These are phyloP conservation scores for Cephalotrichum gorgonifer DNA, from an alignment of 2,329 filamentous ascomycete species.

Conservation along the genomic window DNA sequence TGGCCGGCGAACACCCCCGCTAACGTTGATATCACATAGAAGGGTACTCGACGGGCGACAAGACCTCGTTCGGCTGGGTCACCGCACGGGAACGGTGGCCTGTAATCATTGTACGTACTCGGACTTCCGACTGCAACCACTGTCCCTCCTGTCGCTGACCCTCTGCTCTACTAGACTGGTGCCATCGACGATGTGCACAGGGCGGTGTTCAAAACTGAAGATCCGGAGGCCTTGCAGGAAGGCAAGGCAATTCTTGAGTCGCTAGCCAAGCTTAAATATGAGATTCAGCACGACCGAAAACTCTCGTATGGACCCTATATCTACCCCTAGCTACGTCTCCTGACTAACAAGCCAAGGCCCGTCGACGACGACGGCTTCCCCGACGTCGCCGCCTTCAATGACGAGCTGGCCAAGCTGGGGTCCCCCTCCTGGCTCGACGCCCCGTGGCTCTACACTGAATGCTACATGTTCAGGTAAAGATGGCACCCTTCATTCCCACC, in stretches of 20 bases:
- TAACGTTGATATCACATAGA: constrained; percentile 41
- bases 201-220: constrained; percentile 46
- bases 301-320: constrained; percentile 48
- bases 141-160: background rate
- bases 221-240: constrained; percentile 59
- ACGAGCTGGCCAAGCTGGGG: constrained; percentile 60
- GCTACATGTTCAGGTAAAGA: constrained; percentile 74
- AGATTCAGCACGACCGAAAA: constrained; percentile 78
- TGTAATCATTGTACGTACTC: constrained; percentile 63
- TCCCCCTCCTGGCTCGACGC: constrained; percentile 70
- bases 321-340: background rate
- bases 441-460: constrained; percentile 86
- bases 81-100: constrained; percentile 89
- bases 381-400: constrained; percentile 76
- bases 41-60: constrained; percentile 69
- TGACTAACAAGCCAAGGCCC: constrained; percentile 35
- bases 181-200: constrained; percentile 93
- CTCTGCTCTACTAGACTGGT: constrained; percentile 53
- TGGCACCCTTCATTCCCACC: background rate
- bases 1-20: background rate
- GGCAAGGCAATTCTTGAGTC: constrained; percentile 78
- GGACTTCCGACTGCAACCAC: background rate
- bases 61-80: constrained; percentile 74
- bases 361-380: constrained; percentile 65
- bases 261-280: constrained; percentile 80